phyloP scores from a whole-genome alignment of 306 rosid species.

The Malus asiatica region DNA sequence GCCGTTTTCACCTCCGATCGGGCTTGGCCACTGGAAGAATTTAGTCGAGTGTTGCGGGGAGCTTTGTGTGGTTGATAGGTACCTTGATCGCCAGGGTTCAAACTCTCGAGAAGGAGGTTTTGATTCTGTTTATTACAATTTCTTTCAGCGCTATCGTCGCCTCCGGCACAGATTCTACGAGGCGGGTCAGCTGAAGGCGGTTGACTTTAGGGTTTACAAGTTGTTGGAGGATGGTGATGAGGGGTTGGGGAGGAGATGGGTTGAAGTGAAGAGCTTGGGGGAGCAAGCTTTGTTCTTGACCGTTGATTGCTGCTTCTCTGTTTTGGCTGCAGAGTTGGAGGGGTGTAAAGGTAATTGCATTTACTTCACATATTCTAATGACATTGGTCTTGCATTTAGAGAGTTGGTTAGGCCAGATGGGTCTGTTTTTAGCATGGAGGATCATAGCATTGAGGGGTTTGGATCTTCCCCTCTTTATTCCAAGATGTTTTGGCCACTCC shows the following conservation, averaged over 20 bases:
- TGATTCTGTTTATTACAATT: too few relatives aligned
- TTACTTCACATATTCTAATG: conserved; percentile 21
- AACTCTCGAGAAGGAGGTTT: not conserved
- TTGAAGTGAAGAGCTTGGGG: conserved; percentile 27
- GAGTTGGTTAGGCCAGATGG: conserved; percentile 10
- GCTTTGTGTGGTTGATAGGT: conserved; percentile 61
- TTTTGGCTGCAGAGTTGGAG: conserved; percentile 10
- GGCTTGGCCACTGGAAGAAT: conserved; percentile 54
- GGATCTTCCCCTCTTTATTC: conserved; percentile 18
- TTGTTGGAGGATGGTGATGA: conserved; percentile 10
- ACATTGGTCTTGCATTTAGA: not conserved
- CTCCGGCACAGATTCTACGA: not conserved
- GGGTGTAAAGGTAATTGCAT: conserved; percentile 33
- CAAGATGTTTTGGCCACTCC: conserved; percentile 21
- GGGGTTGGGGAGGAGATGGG: conserved; percentile 36
- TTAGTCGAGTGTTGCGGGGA: conserved; percentile 57
- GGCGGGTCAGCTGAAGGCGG: conserved; percentile 7
- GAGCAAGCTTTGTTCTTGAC: conserved; percentile 23
- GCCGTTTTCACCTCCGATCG: conserved; percentile 50
- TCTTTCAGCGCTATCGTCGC: not conserved
- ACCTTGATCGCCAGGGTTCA: conserved; percentile 4
- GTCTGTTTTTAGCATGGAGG: conserved; percentile 32
- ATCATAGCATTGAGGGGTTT: conserved; percentile 19
- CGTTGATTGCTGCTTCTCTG: conserved; percentile 23
- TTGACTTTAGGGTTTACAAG: conserved; percentile 41